Percentiles rank a stretch among this genome's conserved stretches.
These are phyloP conservation scores for Talaromyces funiculosus DNA, from an alignment of 2,329 filamentous ascomycete genomes.

Conservation along the genomic window DNA sequence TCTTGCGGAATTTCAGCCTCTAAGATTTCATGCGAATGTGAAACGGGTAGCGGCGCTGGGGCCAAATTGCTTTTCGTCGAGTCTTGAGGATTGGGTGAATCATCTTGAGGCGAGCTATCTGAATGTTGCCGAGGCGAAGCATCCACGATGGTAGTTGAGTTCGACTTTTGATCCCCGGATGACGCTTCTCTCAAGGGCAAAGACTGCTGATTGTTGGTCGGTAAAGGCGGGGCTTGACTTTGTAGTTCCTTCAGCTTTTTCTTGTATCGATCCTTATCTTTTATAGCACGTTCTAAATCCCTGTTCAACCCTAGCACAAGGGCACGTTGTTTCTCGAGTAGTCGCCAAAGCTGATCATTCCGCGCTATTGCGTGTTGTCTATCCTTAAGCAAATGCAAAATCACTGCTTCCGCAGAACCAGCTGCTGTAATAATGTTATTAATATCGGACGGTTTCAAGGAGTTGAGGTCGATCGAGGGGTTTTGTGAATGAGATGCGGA, in stretches of 20 bases:
- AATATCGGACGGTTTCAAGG: conserved; percentile 66
- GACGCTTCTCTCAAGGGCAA: neutral
- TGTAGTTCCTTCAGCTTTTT: conserved; percentile 78
- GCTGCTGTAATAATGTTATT: conserved; percentile 73
- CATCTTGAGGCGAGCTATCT: neutral
- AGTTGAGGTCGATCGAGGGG: conserved; percentile 51
- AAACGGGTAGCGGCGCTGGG: neutral
- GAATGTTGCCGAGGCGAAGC: neutral
- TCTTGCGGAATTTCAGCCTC: neutral
- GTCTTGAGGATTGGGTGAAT: neutral
- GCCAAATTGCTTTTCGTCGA: neutral
- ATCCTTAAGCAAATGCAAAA: conserved; percentile 82
- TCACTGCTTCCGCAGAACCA: conserved; percentile 81
- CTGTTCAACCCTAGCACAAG: conserved; percentile 94
- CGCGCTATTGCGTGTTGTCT: conserved; percentile 84
- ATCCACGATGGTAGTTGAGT: neutral
- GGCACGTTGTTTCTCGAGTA: conserved; percentile 92
- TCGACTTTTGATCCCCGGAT: neutral
- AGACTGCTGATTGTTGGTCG: conserved; percentile 19
- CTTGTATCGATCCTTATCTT: conserved; percentile 91
- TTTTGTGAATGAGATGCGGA: conserved; percentile 54
- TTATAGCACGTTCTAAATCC: conserved; percentile 81
- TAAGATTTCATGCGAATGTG: neutral
- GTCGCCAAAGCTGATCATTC: conserved; percentile 86
- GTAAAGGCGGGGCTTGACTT: conserved; percentile 40